These are phyloP conservation scores for Teunomyces gatunensis DNA, from an alignment of 805 yeast genomes.

Conservation along the genomic window DNA sequence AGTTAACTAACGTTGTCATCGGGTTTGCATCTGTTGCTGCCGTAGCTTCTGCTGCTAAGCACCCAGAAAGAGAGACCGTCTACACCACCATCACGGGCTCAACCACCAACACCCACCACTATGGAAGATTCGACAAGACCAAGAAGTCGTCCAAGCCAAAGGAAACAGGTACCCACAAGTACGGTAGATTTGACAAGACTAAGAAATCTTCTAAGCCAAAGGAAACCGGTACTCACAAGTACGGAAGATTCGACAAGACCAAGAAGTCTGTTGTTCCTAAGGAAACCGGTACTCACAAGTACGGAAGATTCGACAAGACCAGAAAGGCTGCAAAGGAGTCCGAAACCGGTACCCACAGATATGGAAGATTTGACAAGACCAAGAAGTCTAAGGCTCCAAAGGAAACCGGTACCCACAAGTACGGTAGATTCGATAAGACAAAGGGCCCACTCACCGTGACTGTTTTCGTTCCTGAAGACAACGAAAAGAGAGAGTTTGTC, in stretches of 20 bases:
- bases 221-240: slow-evolving; percentile 44
- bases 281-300: slow-evolving; percentile 46
- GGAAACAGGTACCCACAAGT: slow-evolving; percentile 27
- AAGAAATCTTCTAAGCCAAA: slow-evolving; percentile 30
- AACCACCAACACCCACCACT: slow-evolving; percentile 43
- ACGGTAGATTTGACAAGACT: slow-evolving; percentile 37
- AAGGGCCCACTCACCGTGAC: slow-evolving; percentile 37
- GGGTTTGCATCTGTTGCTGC: slow-evolving; percentile 39
- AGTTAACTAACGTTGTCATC: slow-evolving; percentile 40
- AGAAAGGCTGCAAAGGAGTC: slow-evolving; percentile 21
- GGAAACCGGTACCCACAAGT: slow-evolving; percentile 31
- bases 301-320: slow-evolving; percentile 56
- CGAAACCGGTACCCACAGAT: slow-evolving; percentile 25
- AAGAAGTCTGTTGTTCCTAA: slow-evolving; percentile 25
- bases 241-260: slow-evolving; percentile 57
- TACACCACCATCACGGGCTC: slow-evolving; percentile 32
- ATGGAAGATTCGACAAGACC: slow-evolving; percentile 57
- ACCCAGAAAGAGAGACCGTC: slow-evolving; percentile 12
- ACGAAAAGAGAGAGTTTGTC: slow-evolving; percentile 5
- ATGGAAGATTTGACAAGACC: slow-evolving; percentile 37
- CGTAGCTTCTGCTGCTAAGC: slow-evolving; percentile 19
- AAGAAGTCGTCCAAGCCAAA: slow-evolving; percentile 27
- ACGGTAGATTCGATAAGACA: slow-evolving; percentile 37
- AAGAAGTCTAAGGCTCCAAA: slow-evolving; percentile 29
- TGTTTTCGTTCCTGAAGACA: slow-evolving; percentile 20